Evolutionary conservation across 2,329 filamentous ascomycete species (phyloP).

Genomic region (Fusarium domesticum): DNA sequence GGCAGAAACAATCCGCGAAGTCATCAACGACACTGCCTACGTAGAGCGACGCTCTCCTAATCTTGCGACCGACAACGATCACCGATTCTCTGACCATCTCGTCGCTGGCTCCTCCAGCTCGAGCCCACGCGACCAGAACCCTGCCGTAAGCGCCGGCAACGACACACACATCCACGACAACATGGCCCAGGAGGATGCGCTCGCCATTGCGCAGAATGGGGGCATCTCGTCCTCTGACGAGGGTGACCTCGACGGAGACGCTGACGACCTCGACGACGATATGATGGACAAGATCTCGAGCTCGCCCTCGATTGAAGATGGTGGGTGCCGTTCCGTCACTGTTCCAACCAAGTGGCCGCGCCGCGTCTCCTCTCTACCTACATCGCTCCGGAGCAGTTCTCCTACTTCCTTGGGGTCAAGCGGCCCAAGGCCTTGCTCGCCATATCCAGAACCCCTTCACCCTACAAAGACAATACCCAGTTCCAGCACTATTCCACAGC

Average conservation of each 20-base stretch:
- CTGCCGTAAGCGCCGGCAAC: conserved; percentile 6
- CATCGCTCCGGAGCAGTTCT: conserved; percentile 34
- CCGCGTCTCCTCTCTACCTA: conserved; percentile 43
- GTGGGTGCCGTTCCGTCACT: conserved; percentile 64
- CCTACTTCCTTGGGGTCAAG: conserved; percentile 23
- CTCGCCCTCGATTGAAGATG: conserved; percentile 98
- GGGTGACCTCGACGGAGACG: conserved; percentile 64
- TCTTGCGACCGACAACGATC: conserved; percentile 49
- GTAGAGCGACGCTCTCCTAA: conserved; percentile 65
- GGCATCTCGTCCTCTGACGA: conserved; percentile 54
- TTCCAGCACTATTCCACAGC: conserved; percentile 22
- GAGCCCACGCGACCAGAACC: conserved; percentile 10
- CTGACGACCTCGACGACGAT: conserved; percentile 80
- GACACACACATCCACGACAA: conserved; percentile 22
- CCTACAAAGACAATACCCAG: conserved; percentile 22
- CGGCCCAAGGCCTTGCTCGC: conserved; percentile 34
- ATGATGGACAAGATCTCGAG: conserved; percentile 99
- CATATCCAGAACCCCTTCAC: conserved; percentile 40
- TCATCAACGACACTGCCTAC: conserved; percentile 71
- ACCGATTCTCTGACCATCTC: conserved; percentile 46
- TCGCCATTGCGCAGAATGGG: conserved; percentile 61
- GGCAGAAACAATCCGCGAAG: conserved; percentile 76
- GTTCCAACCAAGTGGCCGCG: conserved; percentile 42
- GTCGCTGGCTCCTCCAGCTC: conserved; percentile 38
- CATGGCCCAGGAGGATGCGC: conserved; percentile 53